These are phyloP conservation scores for Penicillium simplicissimum DNA, from an alignment of 495 filamentous ascomycete genomes.

Conservation along the genomic window DNA sequence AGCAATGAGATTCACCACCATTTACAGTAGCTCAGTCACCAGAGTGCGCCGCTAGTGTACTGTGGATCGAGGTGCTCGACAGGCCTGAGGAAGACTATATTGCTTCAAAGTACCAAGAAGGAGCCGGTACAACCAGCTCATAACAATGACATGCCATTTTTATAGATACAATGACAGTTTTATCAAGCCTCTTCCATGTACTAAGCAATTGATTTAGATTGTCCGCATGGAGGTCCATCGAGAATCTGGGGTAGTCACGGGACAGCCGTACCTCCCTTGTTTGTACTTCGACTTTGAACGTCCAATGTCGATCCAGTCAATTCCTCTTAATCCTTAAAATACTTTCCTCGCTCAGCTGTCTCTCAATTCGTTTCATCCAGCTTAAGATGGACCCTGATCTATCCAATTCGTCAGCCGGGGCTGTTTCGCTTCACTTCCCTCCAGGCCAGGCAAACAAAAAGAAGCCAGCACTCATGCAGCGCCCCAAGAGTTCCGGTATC, in stretches of 20 bases:
- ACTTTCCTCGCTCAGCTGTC: neutral
- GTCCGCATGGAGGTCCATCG: neutral
- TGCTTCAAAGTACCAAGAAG: neutral
- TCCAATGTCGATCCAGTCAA: neutral
- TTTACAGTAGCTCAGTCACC: neutral
- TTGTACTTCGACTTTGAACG: neutral
- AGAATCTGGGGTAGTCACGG: neutral
- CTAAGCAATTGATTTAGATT: neutral
- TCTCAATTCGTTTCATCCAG: no score
- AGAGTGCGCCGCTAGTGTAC: neutral
- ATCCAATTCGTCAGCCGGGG: neutral
- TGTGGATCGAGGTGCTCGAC: neutral
- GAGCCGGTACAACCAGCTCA: neutral
- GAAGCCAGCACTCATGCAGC: constrained; percentile 32
- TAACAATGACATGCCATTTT: neutral
- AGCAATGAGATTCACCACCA: neutral
- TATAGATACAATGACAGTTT: neutral
- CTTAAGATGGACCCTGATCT: neutral
- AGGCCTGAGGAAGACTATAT: neutral
- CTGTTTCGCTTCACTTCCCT: neutral
- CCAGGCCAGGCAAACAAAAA: neutral
- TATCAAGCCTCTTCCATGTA: neutral
- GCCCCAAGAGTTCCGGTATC: constrained; percentile 32
- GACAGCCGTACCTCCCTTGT: neutral
- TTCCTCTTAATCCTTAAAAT: neutral